Base-by-base conservation (phyloP, 2,329 filamentous ascomycete genomes). In the Podosphaera fusca region DNA sequence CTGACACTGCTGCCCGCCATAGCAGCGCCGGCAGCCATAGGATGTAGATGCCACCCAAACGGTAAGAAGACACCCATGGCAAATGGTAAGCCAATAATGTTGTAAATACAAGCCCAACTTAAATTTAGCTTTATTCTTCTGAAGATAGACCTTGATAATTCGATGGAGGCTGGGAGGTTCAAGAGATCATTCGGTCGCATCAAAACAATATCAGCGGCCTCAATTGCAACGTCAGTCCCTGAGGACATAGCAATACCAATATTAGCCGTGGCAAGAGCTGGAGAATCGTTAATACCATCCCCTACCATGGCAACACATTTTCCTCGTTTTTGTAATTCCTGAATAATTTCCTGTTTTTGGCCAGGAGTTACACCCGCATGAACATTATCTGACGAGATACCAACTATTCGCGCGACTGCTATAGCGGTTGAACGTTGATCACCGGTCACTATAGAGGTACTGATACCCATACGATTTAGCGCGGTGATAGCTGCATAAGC, bases 251-350 rank as follows among this genome's bases (percentile, higher is more conserved):
- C 89, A 63, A 98, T 95, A 61, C 92, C 92, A 34, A 96, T 81
- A 63, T 94, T 82, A 9, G 92, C 89, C 0, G 88, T 94, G 0
- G 88, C 92, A 9, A 98, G 79, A 0, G 92, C 92, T 0, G 92
- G 92, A 0, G 88, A 95, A 72, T 98, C 92, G 70, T 98, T 98
- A 76, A 98, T 95, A 47, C 92, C 92, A 69, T 98, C 92, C 56
- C 92, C 89, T 12, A 96, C 89, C 92, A 98, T 98, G 63, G 87
- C 92, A 33, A 96, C 87, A 55, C 84, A 74, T 64, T 88, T 79
- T 59, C 87, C 87, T 55, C 75, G 70, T 0, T 75, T 73, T 70
- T 95, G 87, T 21, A 96, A 76, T 56, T 83, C 73, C 55, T 80
- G 78, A 64, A 98, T 77, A 63, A 96, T 94, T 34, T 77, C 74